A percentile compares a stretch with the other conserved stretches of the same genome.
Conservation (phyloP, 345 rosid species). For the Lepidium didymum region DNA sequence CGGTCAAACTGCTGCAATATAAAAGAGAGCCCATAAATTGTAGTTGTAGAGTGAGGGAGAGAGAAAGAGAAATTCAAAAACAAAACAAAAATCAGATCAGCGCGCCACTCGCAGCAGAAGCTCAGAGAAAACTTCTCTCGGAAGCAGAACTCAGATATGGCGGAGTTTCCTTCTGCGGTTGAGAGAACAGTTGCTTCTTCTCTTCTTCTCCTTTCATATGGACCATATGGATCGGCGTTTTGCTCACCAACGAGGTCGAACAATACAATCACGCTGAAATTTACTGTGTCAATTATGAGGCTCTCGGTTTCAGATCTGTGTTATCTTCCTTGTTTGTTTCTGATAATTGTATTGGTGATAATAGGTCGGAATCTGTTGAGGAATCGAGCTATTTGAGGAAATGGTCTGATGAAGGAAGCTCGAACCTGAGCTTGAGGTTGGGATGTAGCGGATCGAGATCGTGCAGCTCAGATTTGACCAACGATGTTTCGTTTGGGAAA, state of each 20-base stretch:
- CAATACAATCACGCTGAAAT: background rate
- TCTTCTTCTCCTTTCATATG: conserved; percentile 63
- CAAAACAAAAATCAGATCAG: conserved; percentile 7
- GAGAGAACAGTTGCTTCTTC: conserved; percentile 71
- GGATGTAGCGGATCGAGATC: conserved; percentile 31
- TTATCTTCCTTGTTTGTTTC: background rate
- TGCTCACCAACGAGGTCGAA: conserved; percentile 31
- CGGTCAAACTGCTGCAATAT: background rate
- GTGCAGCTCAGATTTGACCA: conserved; percentile 37
- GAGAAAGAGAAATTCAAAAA: conserved; percentile 12
- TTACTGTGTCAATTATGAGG: background rate
- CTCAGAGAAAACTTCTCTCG: conserved; percentile 10
- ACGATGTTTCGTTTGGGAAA: conserved; percentile 33
- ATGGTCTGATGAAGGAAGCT: conserved; percentile 26
- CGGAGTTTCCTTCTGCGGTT: conserved; percentile 51
- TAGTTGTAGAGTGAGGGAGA: background rate
- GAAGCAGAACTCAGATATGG: conserved; percentile 20
- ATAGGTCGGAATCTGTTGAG: conserved; percentile 13
- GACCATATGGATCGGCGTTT: conserved; percentile 20
- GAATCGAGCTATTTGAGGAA: conserved; percentile 9
- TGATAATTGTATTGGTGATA: background rate
- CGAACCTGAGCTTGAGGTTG: conserved; percentile 37
- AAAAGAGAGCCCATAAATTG: background rate
- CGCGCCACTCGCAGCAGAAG: conserved; percentile 48
- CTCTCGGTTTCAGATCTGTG: background rate